phyloP scores from a whole-genome alignment of 2,329 filamentous ascomycete species.

The Magnaporthiopsis poae region DNA sequence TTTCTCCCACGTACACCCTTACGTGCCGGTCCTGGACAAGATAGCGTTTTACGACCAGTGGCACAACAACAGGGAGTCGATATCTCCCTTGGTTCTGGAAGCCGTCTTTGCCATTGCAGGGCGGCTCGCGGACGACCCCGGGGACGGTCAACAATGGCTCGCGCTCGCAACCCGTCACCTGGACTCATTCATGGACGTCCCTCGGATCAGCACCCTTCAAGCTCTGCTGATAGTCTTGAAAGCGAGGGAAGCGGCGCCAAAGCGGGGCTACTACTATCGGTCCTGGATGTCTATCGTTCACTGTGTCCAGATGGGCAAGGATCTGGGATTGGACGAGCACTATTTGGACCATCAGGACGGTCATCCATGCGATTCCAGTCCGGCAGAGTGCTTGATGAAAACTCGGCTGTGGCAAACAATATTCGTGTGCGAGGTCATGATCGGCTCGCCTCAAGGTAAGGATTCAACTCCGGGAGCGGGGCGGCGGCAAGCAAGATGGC shows the following conservation, averaged over 20 bases:
- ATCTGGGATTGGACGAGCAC: slow-evolving; percentile 82
- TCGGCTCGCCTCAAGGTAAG: slow-evolving; percentile 82
- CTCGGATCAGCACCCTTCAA: slow-evolving; percentile 82
- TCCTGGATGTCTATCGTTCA: slow-evolving; percentile 96
- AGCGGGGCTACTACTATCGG: slow-evolving; percentile 88
- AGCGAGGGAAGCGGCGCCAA: slow-evolving; percentile 81
- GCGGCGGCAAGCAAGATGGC: neutral
- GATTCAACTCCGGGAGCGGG: neutral
- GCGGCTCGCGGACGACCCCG: slow-evolving; percentile 70
- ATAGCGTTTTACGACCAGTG: slow-evolving; percentile 79
- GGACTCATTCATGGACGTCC: slow-evolving; percentile 86
- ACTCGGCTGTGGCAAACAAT: slow-evolving; percentile 84
- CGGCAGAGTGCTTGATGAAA: slow-evolving; percentile 71
- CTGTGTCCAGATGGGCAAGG: slow-evolving; percentile 85
- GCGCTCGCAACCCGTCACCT: slow-evolving; percentile 81
- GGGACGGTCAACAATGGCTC: slow-evolving; percentile 84
- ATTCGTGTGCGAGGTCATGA: slow-evolving; percentile 80
- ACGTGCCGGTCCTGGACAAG: slow-evolving; percentile 81
- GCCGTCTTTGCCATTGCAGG: slow-evolving; percentile 85
- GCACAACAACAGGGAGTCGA: slow-evolving; percentile 69
- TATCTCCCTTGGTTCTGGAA: slow-evolving; percentile 82
- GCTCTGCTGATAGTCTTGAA: slow-evolving; percentile 80
- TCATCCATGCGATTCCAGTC: slow-evolving; percentile 56
- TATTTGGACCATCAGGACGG: slow-evolving; percentile 66
- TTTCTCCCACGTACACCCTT: slow-evolving; percentile 83